phyloP scores from a whole-genome alignment of 352 stramenopile species.

The Bremia lactucae region DNA sequence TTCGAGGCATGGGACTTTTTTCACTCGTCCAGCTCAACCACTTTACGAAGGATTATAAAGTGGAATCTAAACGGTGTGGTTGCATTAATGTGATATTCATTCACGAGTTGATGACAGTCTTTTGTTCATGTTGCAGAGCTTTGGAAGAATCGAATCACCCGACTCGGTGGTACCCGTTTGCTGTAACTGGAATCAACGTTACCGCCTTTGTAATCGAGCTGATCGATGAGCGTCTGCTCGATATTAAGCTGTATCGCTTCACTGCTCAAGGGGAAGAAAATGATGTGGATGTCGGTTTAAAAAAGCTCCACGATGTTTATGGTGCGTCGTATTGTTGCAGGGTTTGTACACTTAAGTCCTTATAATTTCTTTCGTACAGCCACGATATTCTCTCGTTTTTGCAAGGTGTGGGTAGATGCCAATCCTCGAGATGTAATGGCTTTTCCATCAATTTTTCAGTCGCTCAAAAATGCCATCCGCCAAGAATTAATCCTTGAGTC shows the following conservation, averaged over 20 bases:
- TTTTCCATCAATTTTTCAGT: constrained; percentile 75
- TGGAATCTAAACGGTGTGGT: constrained; percentile 56
- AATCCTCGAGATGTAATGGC: constrained; percentile 81
- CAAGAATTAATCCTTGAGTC: constrained; percentile 40
- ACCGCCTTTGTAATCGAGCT: constrained; percentile 73
- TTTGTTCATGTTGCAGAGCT: constrained; percentile 23
- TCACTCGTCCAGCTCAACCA: constrained; percentile 68
- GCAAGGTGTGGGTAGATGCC: constrained; percentile 70
- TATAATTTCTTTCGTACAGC: constrained; percentile 17
- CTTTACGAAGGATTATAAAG: constrained; percentile 61
- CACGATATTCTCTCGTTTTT: constrained; percentile 73
- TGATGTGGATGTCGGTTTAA: constrained; percentile 26
- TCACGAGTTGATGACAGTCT: background rate
- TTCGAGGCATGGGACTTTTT: constrained; percentile 72
- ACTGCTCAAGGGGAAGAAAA: constrained; percentile 16
- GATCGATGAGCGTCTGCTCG: constrained; percentile 61
- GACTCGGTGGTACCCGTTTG: constrained; percentile 79
- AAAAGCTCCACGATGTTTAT: constrained; percentile 64
- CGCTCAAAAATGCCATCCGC: constrained; percentile 62
- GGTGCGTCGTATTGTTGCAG: constrained; percentile 23
- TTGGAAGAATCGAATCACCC: constrained; percentile 77
- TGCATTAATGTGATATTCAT: background rate
- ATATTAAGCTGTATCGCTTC: constrained; percentile 56
- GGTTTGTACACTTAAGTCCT: no score
- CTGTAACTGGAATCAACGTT: constrained; percentile 81